Conservation (phyloP, 306 rosid genomes). For the Hippophae tibetana region DNA sequence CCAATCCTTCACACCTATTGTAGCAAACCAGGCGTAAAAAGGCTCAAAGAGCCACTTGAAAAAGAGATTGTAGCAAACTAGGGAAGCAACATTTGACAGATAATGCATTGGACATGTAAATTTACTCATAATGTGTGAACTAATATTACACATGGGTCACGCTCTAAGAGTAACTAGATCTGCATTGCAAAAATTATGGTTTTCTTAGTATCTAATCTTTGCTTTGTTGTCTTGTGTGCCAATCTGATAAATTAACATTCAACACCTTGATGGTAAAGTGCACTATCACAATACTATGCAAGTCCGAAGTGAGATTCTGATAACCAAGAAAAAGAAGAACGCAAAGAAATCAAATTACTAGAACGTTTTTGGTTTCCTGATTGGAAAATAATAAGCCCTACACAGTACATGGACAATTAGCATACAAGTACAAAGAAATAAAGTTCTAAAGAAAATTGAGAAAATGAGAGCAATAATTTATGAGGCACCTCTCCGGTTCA, state of each 20-base stretch:
- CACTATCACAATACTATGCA: constrained; percentile 10
- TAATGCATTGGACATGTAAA: too few relatives aligned
- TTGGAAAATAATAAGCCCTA: constrained; percentile 51
- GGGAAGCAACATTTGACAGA: too few relatives aligned
- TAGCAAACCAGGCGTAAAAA: too few relatives aligned
- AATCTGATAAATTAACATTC: constrained; percentile 14
- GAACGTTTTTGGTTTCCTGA: constrained; percentile 38
- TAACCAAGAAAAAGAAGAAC: constrained; percentile 26
- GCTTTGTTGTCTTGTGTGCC: constrained; percentile 9
- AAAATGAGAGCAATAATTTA: constrained; percentile 33
- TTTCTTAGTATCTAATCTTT: too few relatives aligned
- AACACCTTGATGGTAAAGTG: constrained; percentile 10
- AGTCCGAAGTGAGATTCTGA: constrained; percentile 17
- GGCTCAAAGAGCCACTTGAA: too few relatives aligned
- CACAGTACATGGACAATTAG: constrained; percentile 54
- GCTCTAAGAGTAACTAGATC: too few relatives aligned
- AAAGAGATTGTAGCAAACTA: too few relatives aligned
- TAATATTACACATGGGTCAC: too few relatives aligned
- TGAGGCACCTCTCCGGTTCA: constrained; percentile 42
- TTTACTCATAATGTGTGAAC: too few relatives aligned
- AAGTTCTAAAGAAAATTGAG: constrained; percentile 17
- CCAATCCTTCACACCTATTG: too few relatives aligned
- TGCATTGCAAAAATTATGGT: too few relatives aligned
- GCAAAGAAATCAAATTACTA: constrained; percentile 47
- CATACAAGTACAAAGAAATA: constrained; percentile 31